These are phyloP conservation scores for Cytospora chrysosperma DNA, from an alignment of 2,329 filamentous ascomycete species.

Conservation along the genomic window DNA sequence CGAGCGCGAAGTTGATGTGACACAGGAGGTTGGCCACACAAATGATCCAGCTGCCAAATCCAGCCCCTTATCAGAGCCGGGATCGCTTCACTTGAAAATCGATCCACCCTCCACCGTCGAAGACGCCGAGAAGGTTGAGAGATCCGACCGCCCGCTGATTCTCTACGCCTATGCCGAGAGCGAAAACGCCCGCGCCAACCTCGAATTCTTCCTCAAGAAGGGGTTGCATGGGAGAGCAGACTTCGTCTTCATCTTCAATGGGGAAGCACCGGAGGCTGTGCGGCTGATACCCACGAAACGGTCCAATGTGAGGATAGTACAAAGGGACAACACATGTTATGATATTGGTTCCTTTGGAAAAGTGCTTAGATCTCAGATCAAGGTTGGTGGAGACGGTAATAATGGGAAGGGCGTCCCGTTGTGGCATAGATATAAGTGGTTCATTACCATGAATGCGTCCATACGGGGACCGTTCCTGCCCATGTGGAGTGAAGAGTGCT, in stretches of 20 bases:
- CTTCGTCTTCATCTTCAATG: conserved; percentile 38
- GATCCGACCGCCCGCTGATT: conserved; percentile 27
- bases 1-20: not conserved
- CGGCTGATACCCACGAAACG: conserved; percentile 27
- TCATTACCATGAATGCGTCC: conserved; percentile 35
- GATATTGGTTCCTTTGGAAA: conserved; percentile 34
- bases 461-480: conserved; percentile 36
- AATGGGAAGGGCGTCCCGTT: conserved; percentile 25
- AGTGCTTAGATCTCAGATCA: conserved; percentile 26
- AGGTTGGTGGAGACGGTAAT: conserved; percentile 11
- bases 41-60: not conserved
- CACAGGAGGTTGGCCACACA: not conserved
- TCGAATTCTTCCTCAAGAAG: conserved; percentile 35
- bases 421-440: conserved; percentile 34
- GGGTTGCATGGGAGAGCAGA: conserved; percentile 35
- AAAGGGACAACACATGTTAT: conserved; percentile 32
- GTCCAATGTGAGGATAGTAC: conserved; percentile 32
- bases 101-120: not conserved
- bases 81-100: not conserved
- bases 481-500: conserved; percentile 31
- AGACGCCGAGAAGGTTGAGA: not conserved
- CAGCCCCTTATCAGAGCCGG: not conserved
- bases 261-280: conserved; percentile 28
- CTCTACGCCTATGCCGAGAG: conserved; percentile 36
- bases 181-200: conserved; percentile 30